A percentile compares a stretch with the other conserved stretches of the same genome.
Conservation (phyloP, 495 filamentous ascomycete species). For the Podospora appendiculata region DNA sequence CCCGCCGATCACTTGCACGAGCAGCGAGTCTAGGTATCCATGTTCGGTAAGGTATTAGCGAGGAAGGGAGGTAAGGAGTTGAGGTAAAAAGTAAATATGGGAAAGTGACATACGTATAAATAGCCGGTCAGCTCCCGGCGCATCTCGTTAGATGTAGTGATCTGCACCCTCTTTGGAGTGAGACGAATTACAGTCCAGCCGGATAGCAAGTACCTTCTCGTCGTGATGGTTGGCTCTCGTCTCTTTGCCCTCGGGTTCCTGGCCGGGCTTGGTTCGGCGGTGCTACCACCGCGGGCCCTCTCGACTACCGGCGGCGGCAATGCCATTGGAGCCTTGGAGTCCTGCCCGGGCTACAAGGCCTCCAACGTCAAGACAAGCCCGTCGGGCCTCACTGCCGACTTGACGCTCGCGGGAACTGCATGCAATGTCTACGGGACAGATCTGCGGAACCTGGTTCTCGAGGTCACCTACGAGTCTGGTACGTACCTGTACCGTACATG, state of each 20-base stretch:
- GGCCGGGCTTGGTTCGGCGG: conserved; percentile 7
- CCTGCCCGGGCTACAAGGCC: conserved; percentile 67
- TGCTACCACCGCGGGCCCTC: not conserved
- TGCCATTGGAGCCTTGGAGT: conserved; percentile 19
- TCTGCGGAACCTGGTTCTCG: conserved; percentile 53
- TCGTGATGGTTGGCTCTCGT: conserved; percentile 7
- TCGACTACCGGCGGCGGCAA: conserved; percentile 6
- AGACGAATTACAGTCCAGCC: not conserved
- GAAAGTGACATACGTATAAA: not conserved
- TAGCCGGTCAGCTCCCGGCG: not conserved
- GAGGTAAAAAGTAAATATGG: not conserved
- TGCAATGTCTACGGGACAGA: conserved; percentile 71
- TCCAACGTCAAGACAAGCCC: conserved; percentile 49
- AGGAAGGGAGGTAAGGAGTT: not conserved
- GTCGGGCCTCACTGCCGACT: conserved; percentile 52
- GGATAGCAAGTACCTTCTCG: not conserved
- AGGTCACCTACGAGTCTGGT: conserved; percentile 73
- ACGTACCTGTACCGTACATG: conserved; percentile 15
- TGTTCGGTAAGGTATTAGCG: no score
- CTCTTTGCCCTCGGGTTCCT: conserved; percentile 12
- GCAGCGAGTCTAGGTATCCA: not conserved
- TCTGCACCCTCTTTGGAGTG: not conserved
- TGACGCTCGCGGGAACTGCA: conserved; percentile 56
- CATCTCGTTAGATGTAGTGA: not conserved
- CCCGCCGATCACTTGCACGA: not conserved